phyloP scores from a whole-genome alignment of 306 rosid genomes.

The Pachyrhizus erosus region DNA sequence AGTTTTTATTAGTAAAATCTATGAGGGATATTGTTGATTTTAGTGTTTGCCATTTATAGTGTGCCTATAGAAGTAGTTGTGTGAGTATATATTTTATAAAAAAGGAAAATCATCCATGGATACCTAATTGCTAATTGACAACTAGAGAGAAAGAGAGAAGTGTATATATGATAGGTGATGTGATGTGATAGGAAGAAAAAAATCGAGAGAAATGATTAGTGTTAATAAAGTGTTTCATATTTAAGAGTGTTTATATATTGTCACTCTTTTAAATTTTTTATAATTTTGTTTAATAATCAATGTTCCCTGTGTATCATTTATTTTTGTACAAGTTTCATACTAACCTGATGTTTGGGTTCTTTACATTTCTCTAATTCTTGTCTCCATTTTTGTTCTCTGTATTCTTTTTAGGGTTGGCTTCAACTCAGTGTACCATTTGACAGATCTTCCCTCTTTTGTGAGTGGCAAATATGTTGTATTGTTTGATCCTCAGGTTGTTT shows the following conservation, averaged over 20 bases:
- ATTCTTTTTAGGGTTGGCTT: constrained; percentile 79
- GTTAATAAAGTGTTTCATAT: neutral
- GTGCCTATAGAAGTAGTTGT: neutral
- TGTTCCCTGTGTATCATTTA: neutral
- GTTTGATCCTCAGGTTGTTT: constrained; percentile 95
- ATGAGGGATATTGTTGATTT: constrained; percentile 4
- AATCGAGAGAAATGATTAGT: neutral
- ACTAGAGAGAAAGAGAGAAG: neutral
- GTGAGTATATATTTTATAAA: neutral
- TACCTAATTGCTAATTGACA: neutral
- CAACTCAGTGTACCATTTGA: constrained; percentile 97
- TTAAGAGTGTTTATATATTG: neutral
- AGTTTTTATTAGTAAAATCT: constrained; percentile 15
- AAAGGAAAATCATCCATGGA: neutral
- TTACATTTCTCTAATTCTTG: constrained; percentile 37
- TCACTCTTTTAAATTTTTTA: neutral
- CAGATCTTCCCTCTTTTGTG: constrained; percentile 97
- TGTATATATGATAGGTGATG: neutral
- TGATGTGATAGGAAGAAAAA: neutral
- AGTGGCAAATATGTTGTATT: constrained; percentile 90
- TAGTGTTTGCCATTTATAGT: neutral
- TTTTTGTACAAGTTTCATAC: neutral
- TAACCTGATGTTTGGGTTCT: constrained; percentile 24
- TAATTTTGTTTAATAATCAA: constrained; percentile 1
- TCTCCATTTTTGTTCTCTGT: constrained; percentile 34